These are phyloP conservation scores for Verticillium klebahnii DNA, from an alignment of 2,329 filamentous ascomycete species.

Conservation along the genomic window DNA sequence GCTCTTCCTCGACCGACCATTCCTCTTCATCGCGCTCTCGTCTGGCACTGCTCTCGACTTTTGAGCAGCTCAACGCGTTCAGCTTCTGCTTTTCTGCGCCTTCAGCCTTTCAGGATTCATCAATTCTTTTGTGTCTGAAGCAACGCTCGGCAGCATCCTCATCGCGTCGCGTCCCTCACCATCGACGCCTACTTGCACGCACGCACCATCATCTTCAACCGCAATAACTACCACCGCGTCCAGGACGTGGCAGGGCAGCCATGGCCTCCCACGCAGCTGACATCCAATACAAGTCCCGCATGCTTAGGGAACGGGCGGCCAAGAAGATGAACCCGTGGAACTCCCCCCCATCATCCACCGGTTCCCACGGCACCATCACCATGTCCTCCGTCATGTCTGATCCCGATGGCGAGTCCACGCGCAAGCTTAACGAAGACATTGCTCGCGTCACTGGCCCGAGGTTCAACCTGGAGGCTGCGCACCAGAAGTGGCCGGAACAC, in stretches of 20 bases:
- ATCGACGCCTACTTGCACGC: neutral
- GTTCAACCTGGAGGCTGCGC: slow-evolving; percentile 39
- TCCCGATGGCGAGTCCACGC: slow-evolving; percentile 50
- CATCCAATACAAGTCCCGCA: slow-evolving; percentile 40
- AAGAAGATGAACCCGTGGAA: slow-evolving; percentile 53
- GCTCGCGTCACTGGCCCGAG: slow-evolving; percentile 34
- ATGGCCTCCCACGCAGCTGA: slow-evolving; percentile 36
- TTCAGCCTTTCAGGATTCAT: neutral
- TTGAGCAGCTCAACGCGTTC: neutral
- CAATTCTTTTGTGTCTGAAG: neutral
- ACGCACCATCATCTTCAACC: neutral
- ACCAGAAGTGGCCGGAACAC: slow-evolving; percentile 50
- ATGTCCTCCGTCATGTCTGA: slow-evolving; percentile 48
- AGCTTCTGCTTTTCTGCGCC: neutral
- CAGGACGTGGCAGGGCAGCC: slow-evolving; percentile 8
- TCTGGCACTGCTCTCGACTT: neutral
- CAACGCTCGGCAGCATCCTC: neutral
- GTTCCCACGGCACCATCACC: slow-evolving; percentile 52
- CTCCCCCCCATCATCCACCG: slow-evolving; percentile 54
- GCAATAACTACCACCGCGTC: slow-evolving; percentile 7
- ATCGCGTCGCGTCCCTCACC: neutral
- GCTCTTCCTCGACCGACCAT: neutral
- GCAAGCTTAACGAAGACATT: slow-evolving; percentile 44
- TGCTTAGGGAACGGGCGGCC: slow-evolving; percentile 47
- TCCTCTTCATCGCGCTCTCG: neutral